Evolutionary conservation across 495 filamentous ascomycete species (phyloP), one percentile per base, ranked within the genome.

Genomic region (Filosporella fistucella): DNA sequence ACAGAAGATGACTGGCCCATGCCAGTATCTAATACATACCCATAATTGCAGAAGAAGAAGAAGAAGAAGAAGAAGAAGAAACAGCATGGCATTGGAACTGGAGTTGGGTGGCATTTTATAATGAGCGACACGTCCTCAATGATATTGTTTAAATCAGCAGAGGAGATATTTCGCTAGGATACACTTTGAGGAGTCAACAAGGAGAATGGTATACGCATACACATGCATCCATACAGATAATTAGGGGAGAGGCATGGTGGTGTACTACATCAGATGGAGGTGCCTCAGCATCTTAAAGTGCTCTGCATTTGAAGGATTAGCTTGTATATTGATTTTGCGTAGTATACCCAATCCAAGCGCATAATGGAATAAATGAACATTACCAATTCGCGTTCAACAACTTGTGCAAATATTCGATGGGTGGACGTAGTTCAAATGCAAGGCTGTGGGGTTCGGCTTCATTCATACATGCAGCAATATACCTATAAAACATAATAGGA

Each of bases 1-100:
- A 99, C 93, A 4, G 93, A 99, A 68, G 93, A 99, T 60, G 91
- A 96, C 69, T 99, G 93, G 93, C 89, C 93, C 1, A 77, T 84
- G 73, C 80, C 82, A 10, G 67, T 72, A 10, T 25, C 54, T n/a
- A 52, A 43, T 47, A 49, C 54, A 8, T 60, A 57, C 41, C 32
- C 54, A 28, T 57, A 41, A 57, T 30, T 18, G 10, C 35, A 4
- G 17, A 16, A 38, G 20, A 21, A 21, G 35, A 38, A 38, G 35
- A 5, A n/a, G n/a, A n/a, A n/a, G n/a, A n/a, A 35, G 4, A 35
- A 35, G 12, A 35, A 35, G 47, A 11, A 22, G 42, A 30, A 13
- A 34, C 25, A 10, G 16, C 42, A 54, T 30, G 22, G 49, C 41
- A 49, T 54, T 20, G 49, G 39, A 40, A 42, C 51, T 32, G 56